These are phyloP conservation scores for Xerocomellus intermedius DNA, from an alignment of 768 basidiomycete species.

Conservation along the genomic window DNA sequence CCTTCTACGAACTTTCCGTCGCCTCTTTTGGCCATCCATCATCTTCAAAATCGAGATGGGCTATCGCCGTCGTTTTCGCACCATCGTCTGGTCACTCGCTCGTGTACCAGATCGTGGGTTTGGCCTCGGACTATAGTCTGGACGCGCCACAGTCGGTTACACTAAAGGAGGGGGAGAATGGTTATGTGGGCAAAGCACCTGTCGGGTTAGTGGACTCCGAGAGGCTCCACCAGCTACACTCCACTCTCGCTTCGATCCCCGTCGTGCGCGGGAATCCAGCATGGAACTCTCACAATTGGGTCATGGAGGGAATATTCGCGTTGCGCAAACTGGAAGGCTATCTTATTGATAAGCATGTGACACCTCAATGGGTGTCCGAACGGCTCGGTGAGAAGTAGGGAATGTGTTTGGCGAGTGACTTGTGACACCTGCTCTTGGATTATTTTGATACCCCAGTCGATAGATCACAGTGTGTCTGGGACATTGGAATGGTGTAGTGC, in stretches of 20 bases:
- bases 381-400: conserved; percentile 26
- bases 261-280: conserved; percentile 26
- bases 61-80: conserved; percentile 28
- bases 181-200: conserved; percentile 21
- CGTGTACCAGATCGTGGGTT: conserved; percentile 32
- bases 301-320: conserved; percentile 31
- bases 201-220: conserved; percentile 31
- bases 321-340: conserved; percentile 30
- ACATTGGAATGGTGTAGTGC: conserved; percentile 16
- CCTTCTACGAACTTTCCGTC: conserved; percentile 34
- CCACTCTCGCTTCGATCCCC: conserved; percentile 27
- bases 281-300: conserved; percentile 32
- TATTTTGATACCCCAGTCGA: conserved; percentile 23
- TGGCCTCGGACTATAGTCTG: conserved; percentile 26
- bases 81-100: conserved; percentile 29
- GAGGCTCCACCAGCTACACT: conserved; percentile 26
- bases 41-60: conserved; percentile 24
- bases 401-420: conserved; percentile 1
- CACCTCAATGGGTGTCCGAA: conserved; percentile 30
- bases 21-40: conserved; percentile 27
- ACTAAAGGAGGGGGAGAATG: conserved; percentile 29
- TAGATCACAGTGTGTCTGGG: conserved; percentile 20
- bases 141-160: conserved; percentile 36
- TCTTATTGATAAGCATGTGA: conserved; percentile 30
- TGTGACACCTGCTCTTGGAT: conserved; percentile 8